These are phyloP conservation scores for Sporisorium graminicola DNA, from an alignment of 1,284 basidiomycete genomes.

Conservation along the genomic window DNA sequence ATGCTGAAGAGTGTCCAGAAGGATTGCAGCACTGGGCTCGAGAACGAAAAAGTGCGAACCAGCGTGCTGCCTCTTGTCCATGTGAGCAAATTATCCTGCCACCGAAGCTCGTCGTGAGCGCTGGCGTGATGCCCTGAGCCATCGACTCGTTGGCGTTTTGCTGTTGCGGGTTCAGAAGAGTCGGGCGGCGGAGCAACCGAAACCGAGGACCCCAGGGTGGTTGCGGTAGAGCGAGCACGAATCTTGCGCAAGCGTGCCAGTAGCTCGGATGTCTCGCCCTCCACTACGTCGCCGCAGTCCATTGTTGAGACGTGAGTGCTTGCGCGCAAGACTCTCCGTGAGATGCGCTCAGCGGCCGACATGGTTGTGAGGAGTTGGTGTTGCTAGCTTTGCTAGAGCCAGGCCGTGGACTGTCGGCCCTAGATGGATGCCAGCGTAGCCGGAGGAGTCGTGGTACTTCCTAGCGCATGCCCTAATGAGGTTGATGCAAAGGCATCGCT, in stretches of 20 bases:
- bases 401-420: neutral
- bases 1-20: conserved; percentile 59
- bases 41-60: conserved; percentile 51
- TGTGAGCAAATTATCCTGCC: conserved; percentile 42
- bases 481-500: conserved; percentile 2
- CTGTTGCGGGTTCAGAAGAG: neutral
- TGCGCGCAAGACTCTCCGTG: conserved; percentile 15
- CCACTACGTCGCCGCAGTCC: conserved; percentile 8
- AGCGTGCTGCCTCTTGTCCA: conserved; percentile 52
- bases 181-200: neutral
- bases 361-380: conserved; percentile 9
- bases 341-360: conserved; percentile 37
- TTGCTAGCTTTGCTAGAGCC: neutral
- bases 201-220: conserved; percentile 29
- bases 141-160: neutral
- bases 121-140: neutral
- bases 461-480: neutral
- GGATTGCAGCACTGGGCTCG: conserved; percentile 45
- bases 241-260: conserved; percentile 38
- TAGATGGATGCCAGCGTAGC: neutral
- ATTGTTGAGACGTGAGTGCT: neutral
- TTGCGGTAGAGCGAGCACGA: conserved; percentile 34
- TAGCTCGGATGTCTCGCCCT: conserved; percentile 18
- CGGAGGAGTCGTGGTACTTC: no score
- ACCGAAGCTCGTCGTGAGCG: conserved; percentile 47